phyloP scores from a whole-genome alignment of 2,329 filamentous ascomycete species.

The Zymoseptoria brevis region DNA sequence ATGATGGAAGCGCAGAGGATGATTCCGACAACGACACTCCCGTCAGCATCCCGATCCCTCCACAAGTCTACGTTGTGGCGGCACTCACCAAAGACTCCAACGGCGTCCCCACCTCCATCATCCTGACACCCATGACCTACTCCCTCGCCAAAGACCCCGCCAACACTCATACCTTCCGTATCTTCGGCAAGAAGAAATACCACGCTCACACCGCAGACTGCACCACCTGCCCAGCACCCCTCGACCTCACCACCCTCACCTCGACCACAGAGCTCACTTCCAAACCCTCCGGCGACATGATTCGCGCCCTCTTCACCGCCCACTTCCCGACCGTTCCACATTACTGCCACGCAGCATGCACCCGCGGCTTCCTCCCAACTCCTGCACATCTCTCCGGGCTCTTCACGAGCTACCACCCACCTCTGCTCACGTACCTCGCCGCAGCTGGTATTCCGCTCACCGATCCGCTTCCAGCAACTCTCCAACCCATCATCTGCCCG shows the following conservation, averaged over 20 bases:
- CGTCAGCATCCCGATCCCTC: slow-evolving; percentile 1
- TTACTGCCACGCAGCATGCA: slow-evolving; percentile 15
- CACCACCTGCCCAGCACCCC: slow-evolving; percentile 5
- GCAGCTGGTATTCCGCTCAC: not conserved
- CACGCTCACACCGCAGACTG: not conserved
- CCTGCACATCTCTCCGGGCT: slow-evolving; percentile 9
- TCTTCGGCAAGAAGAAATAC: slow-evolving; percentile 16
- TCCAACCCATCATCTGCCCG: slow-evolving; percentile 19
- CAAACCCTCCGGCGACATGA: not conserved
- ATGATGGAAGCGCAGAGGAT: not conserved
- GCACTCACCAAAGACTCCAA: slow-evolving; percentile 8
- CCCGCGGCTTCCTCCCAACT: slow-evolving; percentile 15
- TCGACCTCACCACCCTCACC: slow-evolving; percentile 9
- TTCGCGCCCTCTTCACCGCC: slow-evolving; percentile 5
- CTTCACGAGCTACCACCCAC: slow-evolving; percentile 15
- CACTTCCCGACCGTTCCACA: not conserved
- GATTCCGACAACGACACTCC: not conserved
- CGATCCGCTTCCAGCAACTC: not conserved
- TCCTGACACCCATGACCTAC: slow-evolving; percentile 10
- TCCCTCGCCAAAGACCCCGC: slow-evolving; percentile 1
- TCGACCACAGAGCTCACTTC: slow-evolving; percentile 2
- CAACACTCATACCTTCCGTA: slow-evolving; percentile 14
- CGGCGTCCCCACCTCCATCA: slow-evolving; percentile 9
- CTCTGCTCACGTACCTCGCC: slow-evolving; percentile 2
- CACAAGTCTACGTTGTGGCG: slow-evolving; percentile 9